A percentile compares a stretch with the other conserved stretches of the same genome.
Conservation (phyloP, 139 green algal genomes). For the Tetradesmus obliquus region DNA sequence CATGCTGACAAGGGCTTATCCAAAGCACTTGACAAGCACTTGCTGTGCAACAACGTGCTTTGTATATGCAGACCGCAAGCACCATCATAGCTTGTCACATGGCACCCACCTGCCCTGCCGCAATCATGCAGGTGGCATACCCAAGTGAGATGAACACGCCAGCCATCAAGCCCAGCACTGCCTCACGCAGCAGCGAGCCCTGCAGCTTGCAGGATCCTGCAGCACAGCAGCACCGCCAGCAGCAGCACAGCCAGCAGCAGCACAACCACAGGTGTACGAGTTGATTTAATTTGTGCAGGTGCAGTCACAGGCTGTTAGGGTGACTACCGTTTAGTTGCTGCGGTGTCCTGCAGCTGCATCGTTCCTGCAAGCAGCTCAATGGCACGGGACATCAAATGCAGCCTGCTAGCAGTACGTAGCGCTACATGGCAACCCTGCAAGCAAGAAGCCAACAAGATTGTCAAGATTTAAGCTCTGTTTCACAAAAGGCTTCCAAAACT, state of each 20-base stretch:
- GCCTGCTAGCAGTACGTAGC: too few species aligned
- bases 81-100: too few species aligned
- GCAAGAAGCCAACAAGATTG: too few species aligned
- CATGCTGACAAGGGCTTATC: too few species aligned
- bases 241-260: neutral
- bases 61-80: too few species aligned
- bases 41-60: too few species aligned
- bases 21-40: too few species aligned
- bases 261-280: neutral
- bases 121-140: constrained; percentile 13
- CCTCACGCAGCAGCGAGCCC: neutral
- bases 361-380: too few species aligned
- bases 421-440: too few species aligned
- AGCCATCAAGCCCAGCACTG: constrained; percentile 5
- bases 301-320: neutral
- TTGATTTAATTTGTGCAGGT: neutral
- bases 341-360: neutral
- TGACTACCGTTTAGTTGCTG: neutral
- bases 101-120: neutral
- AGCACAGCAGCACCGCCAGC: neutral
- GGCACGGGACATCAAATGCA: too few species aligned
- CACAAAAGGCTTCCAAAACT: too few species aligned
- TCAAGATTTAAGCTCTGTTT: too few species aligned
- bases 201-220: neutral
- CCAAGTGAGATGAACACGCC: neutral